phyloP scores from a whole-genome alignment of 176 grass and related monocot genomes.

The Musa beccarii region DNA sequence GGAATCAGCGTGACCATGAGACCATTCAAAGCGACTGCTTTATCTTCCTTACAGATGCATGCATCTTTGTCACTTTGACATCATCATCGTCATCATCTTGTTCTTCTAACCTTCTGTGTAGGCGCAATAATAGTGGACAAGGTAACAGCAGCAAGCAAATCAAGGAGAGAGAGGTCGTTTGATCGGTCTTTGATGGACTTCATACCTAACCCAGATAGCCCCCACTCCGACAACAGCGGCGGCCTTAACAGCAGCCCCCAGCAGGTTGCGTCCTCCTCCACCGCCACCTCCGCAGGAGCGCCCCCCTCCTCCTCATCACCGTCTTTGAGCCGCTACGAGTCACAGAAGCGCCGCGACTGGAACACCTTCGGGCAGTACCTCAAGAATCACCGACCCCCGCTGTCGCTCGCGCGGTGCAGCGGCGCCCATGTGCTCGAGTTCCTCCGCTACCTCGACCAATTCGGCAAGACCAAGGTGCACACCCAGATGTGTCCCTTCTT shows the following conservation, averaged over 20 bases:
- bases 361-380: constrained; percentile 98
- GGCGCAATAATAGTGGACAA: too few relatives aligned
- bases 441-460: constrained; percentile 93
- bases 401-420: constrained; percentile 72
- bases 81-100: too few relatives aligned
- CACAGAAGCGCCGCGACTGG: constrained; percentile 63
- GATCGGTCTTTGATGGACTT: constrained; percentile 43
- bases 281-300: not conserved
- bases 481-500: constrained; percentile 67
- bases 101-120: too few relatives aligned
- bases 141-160: not conserved
- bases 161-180: not conserved
- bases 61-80: too few relatives aligned
- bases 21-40: not conserved
- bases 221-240: constrained; percentile 39
- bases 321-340: constrained; percentile 48
- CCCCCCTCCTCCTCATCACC: not conserved
- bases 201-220: constrained; percentile 56
- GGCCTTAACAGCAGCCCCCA: not conserved
- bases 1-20: not conserved
- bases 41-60: too few relatives aligned
- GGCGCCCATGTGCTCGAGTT: constrained; percentile 89
- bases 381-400: constrained; percentile 76
- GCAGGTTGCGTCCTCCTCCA: too few relatives aligned
- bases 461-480: constrained; percentile 96